Base-by-base conservation (phyloP, 1,284 basidiomycete species). In the Fomitopsis schrenkii region DNA sequence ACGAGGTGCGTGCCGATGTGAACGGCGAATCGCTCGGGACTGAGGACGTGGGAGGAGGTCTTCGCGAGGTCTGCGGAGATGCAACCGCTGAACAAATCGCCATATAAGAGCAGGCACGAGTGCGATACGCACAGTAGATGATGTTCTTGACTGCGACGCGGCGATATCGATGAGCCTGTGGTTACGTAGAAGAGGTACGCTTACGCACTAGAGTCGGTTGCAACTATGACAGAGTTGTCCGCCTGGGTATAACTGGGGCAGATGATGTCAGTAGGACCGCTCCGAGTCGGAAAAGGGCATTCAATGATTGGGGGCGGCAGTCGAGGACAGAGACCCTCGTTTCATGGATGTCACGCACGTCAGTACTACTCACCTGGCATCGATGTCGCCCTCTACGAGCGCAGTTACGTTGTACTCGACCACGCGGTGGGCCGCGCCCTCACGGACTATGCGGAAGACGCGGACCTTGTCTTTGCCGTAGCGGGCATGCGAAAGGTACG, bases 391-490 rank as follows among this genome's bases (percentile, higher is more conserved):
- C 74, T 96, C 93, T 14, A 97, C 75, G 53, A 96, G 78, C 3
- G 86, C 83, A 35, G 82, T 81, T 30, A 95, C 90, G 63, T 87
- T 89, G 76, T 94, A 95, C 72, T 95, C 93, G 48, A 90, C 92
- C 15, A 94, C 77, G 56, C 85, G 80, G 70, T 90, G 92, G 80
- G 82, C 81, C 42, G 77, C 73, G 7, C 77, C 83, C 64, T 89
- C 85, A 17, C 93, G 83, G n/a, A 95, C 93, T 61, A 96, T 82
- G 42, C 95, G 86, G 65, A 93, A 83, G 45, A 97, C 88, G 41
- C 93, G 84, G 35, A 97, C 84, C 68, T 91, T 89, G 76, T 93
- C 90, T 76, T 97, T 97, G 36, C 94, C 94, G 70, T 94, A 94
- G 30, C 85, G 84, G 2, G 91, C 87, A 45, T 76, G 70, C 2